Conservation (phyloP, 1,139 yeast genomes). For the Taphrina sp. region DNA sequence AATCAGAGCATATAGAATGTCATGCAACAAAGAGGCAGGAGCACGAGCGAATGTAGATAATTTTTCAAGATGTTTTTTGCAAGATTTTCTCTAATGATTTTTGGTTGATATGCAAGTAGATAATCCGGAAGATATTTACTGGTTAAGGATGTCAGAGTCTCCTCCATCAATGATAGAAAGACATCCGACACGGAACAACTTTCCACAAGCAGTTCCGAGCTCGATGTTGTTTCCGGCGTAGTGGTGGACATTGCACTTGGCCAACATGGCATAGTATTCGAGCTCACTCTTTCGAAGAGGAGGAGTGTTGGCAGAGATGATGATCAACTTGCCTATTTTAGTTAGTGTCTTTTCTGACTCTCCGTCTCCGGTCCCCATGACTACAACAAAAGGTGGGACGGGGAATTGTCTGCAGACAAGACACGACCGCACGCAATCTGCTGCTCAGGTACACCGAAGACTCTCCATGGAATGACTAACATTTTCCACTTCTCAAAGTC, state of each 20-base stretch:
- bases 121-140: conserved; percentile 10
- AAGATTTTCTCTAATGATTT: too few relatives aligned
- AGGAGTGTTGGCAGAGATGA: conserved; percentile 99
- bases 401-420: too few relatives aligned
- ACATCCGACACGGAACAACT: conserved; percentile 99
- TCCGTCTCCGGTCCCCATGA: not conserved
- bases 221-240: conserved; percentile 89
- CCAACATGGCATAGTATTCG: conserved; percentile 99
- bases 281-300: conserved; percentile 99
- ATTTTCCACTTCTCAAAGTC: conserved; percentile 90
- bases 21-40: too few relatives aligned
- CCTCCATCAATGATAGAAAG: conserved; percentile 96
- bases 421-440: too few relatives aligned
- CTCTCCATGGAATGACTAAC: conserved; percentile 30
- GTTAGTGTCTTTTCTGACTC: conserved; percentile 1
- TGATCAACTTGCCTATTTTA: conserved; percentile 76
- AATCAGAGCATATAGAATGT: too few relatives aligned
- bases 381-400: too few relatives aligned
- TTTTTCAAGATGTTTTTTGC: too few relatives aligned
- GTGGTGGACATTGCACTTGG: conserved; percentile 95
- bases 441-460: conserved; percentile 13
- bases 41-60: too few relatives aligned
- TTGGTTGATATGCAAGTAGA: too few relatives aligned
- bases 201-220: conserved; percentile 99
- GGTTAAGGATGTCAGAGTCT: conserved; percentile 93